Evolutionary conservation across 148 eudicot genomes (phyloP).

Genomic region (Diospyros lotus): DNA sequence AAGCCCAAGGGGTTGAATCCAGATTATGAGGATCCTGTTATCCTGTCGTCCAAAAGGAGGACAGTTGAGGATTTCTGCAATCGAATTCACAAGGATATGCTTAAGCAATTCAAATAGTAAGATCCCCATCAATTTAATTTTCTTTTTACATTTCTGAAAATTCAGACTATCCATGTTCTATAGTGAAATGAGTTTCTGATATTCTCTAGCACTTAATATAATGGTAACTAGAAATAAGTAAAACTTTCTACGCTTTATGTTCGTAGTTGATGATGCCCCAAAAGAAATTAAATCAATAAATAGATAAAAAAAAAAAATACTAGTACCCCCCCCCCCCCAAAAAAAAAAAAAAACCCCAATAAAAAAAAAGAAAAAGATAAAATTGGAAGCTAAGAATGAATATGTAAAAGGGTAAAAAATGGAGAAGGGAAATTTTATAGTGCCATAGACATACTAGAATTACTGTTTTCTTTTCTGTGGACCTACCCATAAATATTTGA

Average conservation of each 20-base stretch:
- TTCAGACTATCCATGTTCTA: background rate
- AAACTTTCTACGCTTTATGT: no score
- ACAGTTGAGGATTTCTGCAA: slow-evolving; percentile 86
- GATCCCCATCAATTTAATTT: slow-evolving; percentile 18
- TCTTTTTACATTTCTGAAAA: background rate
- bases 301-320: no score
- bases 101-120: slow-evolving; percentile 91
- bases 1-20: slow-evolving; percentile 97
- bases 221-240: no score
- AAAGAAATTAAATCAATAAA: no score
- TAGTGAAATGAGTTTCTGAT: background rate
- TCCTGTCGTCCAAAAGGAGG: slow-evolving; percentile 80
- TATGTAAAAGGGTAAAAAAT: no score
- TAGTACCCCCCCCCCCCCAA: background rate
- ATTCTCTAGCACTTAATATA: no score
- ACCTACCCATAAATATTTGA: no score
- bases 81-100: slow-evolving; percentile 94
- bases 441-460: no score
- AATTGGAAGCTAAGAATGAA: no score
- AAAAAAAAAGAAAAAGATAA: background rate
- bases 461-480: no score
- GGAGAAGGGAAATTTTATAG: no score
- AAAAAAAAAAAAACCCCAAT: background rate
- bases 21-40: slow-evolving; percentile 94
- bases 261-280: no score